Base-by-base conservation (phyloP, 805 yeast species). In the Lipomyces anomalus region DNA sequence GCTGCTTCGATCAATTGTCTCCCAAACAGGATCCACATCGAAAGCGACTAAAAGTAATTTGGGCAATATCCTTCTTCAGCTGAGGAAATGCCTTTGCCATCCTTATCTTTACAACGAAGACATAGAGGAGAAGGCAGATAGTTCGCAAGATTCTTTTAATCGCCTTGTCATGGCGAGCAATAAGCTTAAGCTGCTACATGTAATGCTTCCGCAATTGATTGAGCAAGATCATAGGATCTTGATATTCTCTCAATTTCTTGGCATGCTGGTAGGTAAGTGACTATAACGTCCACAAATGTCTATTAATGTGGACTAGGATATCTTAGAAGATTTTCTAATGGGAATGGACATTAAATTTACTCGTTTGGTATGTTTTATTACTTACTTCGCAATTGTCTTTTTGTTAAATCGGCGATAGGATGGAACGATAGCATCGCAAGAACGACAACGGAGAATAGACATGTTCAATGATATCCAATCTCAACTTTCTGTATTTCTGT, bases 61-160 rank as follows among this genome's bases (percentile, higher is more conserved):
- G 42, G 79, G 74, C 48, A 85, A 84, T 57, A 57, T 78, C 55
- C 70, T 84, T 67, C 84, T 89, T 83, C 95, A 87, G 61, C 69
- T 89, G 42, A 70, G 97, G 38, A 84, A 85, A 61, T 84, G 85
- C 49, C 83, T 94, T 70, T 84, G 84, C 60, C 95, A 85, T 69
- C 95, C 95, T 0, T 85, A 79, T 67, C 90, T 84, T 2, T 85
- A 82, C 62, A 85, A 80, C 57, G 89, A 81, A 48, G 84, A 84
- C 35, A 90, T 85, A 61, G 80, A 80, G 56, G 54, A 44, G 18
- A 65, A 73, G 58, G 64, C 65, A 40, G 79, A 84, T 55, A 80
- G 82, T 58, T 89, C 90, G 9, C 69, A 73, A 1, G 67, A 72
- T 37, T 75, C 70, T 55, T 78, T 80, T 57, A 81, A 81, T 50